Conservation (phyloP, 768 basidiomycete genomes). For the Lactarius sp. region DNA sequence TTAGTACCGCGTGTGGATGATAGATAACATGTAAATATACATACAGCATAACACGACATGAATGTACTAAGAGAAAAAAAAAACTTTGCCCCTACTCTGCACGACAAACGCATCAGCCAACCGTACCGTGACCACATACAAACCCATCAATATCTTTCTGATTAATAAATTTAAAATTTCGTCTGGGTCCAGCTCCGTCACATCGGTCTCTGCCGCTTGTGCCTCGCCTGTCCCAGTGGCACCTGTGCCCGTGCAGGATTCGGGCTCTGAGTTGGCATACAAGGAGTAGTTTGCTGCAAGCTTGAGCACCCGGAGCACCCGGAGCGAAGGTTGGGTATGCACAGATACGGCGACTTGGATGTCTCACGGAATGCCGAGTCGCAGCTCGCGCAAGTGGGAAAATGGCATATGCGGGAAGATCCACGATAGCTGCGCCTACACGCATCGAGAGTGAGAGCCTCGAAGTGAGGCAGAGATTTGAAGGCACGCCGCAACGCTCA, state of each 20-base stretch:
- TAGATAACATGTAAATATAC: too few relatives aligned
- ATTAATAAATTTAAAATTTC: too few relatives aligned
- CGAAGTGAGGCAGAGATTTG: conserved; percentile 41
- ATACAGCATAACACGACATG: too few relatives aligned
- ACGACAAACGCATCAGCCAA: too few relatives aligned
- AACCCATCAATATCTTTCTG: too few relatives aligned
- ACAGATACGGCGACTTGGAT: conserved; percentile 43
- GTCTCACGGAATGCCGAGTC: conserved; percentile 49
- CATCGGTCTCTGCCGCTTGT: background rate
- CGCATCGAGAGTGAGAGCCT: conserved; percentile 42
- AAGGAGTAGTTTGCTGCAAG: conserved; percentile 12
- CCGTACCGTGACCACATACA: too few relatives aligned
- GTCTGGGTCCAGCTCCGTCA: background rate
- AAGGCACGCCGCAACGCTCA: conserved; percentile 39
- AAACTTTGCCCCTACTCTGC: too few relatives aligned
- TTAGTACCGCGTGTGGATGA: too few relatives aligned
- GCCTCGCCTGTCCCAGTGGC: background rate
- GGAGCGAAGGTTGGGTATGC: conserved; percentile 41
- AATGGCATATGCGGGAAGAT: conserved; percentile 38
- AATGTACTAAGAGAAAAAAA: too few relatives aligned
- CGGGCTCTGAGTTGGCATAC: background rate
- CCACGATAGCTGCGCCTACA: too few relatives aligned
- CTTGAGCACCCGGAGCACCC: conserved; percentile 33
- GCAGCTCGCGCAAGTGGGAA: conserved; percentile 48
- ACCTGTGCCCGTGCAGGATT: background rate